Base-by-base conservation (phyloP, 495 filamentous ascomycete species). In the Schizothecium vesticola region DNA sequence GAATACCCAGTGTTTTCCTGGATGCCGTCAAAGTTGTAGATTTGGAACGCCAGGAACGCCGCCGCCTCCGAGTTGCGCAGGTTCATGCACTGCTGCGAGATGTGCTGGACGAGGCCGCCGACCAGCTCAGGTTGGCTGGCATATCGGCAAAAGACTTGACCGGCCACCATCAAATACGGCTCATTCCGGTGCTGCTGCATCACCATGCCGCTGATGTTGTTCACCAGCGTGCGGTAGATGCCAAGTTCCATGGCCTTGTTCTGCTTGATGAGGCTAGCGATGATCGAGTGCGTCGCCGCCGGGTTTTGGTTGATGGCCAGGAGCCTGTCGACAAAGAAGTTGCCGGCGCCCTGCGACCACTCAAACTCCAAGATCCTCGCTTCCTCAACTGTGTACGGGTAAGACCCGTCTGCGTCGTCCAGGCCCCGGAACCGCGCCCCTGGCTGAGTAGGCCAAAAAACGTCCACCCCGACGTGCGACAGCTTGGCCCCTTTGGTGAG, bases 301-400 rank as follows among this genome's bases (percentile, higher is more conserved):
- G 61, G 63, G 63, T 86, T 85, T 66, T 86, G 84, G 67, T 83
- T 78, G 63, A 86, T 80, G 2, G 67, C 66, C 33, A 86, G 77
- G 33, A 87, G 77, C 67, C 83, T 85, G 67, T 87, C 85, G 21
- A 76, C 68, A 33, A 86, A 84, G 26, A 85, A 77, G 65, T 81
- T 83, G 11, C 74, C 68, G 12, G 74, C 56, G 24, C 59, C 70
- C 63, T 76, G 73, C 9, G 66, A 65, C 82, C 82, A 84, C 29
- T 80, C 75, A 51, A 73, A 72, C 60, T 78, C 69, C n/a, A 87
- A 65, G 4, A 84, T 64, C 56, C 78, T 74, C n/a, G 77, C 72
- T 67, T 87, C 85, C 0, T 62, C n/a, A 1, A 57, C 56, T 1
- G 78, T 81, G 51, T 84, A 74, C 0, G 75, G 77, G 28, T 83